Evolutionary conservation across 1,284 basidiomycete species (phyloP).

Genomic region (Albatrellus sp.): DNA sequence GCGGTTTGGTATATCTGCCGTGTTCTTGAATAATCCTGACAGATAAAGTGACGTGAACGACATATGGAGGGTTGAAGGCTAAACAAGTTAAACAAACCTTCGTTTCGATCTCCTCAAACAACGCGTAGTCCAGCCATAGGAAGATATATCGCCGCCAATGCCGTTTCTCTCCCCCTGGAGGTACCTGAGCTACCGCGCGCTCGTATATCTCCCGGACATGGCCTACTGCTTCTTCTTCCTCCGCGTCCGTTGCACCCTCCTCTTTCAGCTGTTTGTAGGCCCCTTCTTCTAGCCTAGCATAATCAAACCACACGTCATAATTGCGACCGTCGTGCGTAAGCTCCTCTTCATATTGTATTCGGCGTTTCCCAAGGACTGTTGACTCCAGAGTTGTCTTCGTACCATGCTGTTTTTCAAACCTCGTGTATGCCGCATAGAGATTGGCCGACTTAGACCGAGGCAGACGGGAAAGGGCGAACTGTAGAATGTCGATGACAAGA

Average conservation of each 20-base stretch:
- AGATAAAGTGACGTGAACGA: constrained; percentile 4
- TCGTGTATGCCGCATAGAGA: constrained; percentile 85
- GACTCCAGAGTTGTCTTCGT: constrained; percentile 80
- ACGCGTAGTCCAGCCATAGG: constrained; percentile 91
- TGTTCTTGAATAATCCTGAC: constrained; percentile 70
- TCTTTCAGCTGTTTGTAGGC: constrained; percentile 66
- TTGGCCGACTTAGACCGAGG: constrained; percentile 82
- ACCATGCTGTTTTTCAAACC: constrained; percentile 98
- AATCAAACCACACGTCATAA: constrained; percentile 99
- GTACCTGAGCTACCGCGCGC: constrained; percentile 90
- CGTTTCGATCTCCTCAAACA: constrained; percentile 95
- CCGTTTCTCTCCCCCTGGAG: constrained; percentile 79
- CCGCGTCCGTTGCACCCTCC: constrained; percentile 62
- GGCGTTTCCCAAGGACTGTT: constrained; percentile 90
- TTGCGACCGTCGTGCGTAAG: constrained; percentile 79
- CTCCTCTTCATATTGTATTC: constrained; percentile 97
- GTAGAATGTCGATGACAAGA: constrained; percentile 4
- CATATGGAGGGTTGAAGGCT: background rate
- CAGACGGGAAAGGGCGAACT: constrained; percentile 89
- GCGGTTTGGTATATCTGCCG: constrained; percentile 91
- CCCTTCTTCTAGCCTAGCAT: constrained; percentile 86
- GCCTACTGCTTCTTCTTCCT: constrained; percentile 41
- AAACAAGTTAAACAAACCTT: constrained; percentile 45
- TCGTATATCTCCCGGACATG: constrained; percentile 93
- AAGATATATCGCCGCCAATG: constrained; percentile 97